Percentiles rank a stretch among this genome's conserved stretches.
phyloP scores from a whole-genome alignment of 306 rosid species.

The Sicyos baderoa region DNA sequence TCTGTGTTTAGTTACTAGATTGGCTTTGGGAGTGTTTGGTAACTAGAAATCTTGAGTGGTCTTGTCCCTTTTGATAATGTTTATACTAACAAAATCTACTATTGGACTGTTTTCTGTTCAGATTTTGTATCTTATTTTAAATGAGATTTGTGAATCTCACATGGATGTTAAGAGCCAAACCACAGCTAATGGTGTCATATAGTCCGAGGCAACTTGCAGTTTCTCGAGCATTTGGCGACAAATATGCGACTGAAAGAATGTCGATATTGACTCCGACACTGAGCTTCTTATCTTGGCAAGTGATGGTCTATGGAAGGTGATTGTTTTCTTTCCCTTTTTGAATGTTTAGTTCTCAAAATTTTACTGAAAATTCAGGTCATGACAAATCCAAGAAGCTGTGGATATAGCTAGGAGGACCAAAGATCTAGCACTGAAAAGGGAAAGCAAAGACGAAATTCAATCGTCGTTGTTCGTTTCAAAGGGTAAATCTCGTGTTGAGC shows the following conservation, averaged over 20 bases:
- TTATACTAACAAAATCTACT: too few species aligned
- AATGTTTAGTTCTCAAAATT: not conserved
- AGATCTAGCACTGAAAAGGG: conserved; percentile 70
- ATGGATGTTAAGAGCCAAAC: too few species aligned
- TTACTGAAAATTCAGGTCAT: conserved; percentile 42
- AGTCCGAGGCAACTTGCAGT: conserved; percentile 59
- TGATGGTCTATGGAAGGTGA: conserved; percentile 87
- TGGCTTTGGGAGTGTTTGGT: too few species aligned
- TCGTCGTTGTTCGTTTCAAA: conserved; percentile 78
- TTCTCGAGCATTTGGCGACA: conserved; percentile 86
- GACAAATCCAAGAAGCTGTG: conserved; percentile 83
- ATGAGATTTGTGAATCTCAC: too few species aligned
- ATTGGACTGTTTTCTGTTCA: too few species aligned
- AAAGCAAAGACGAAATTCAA: conserved; percentile 82
- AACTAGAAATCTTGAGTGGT: too few species aligned
- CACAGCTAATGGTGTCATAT: too few species aligned
- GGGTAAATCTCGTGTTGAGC: conserved; percentile 27
- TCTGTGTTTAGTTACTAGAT: too few species aligned
- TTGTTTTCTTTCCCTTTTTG: conserved; percentile 4
- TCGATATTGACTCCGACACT: conserved; percentile 32
- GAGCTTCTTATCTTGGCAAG: conserved; percentile 70
- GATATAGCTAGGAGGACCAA: conserved; percentile 57
- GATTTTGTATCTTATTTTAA: too few species aligned
- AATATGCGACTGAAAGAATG: conserved; percentile 43
- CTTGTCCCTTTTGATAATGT: too few species aligned